phyloP scores from a whole-genome alignment of 106 monocot genomes.

The Platanthera guangdongensis region DNA sequence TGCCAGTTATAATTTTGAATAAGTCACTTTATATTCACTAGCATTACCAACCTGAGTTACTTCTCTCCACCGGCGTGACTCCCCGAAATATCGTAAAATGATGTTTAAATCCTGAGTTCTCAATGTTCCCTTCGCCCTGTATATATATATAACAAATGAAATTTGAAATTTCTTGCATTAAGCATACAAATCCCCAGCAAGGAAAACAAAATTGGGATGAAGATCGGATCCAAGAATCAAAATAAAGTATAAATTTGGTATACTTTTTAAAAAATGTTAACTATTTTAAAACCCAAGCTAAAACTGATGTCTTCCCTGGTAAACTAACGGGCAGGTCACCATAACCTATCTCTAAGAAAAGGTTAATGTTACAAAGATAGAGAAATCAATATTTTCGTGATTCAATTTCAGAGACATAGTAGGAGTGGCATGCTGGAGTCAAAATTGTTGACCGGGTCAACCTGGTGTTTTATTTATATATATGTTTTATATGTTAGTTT shows the following conservation, averaged over 20 bases:
- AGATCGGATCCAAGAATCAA: background rate
- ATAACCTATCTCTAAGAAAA: no score
- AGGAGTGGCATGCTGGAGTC: no score
- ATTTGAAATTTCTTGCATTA: background rate
- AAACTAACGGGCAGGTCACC: no score
- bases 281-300: no score
- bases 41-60: background rate
- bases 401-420: no score
- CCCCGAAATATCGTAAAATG: constrained; percentile 1
- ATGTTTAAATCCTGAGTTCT: constrained; percentile 1
- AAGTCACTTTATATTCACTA: background rate
- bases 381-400: no score
- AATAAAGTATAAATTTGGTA: background rate
- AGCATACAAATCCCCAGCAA: background rate
- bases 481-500: no score
- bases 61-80: background rate
- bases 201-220: background rate
- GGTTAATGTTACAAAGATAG: no score
- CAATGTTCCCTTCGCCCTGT: background rate
- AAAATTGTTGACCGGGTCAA: no score
- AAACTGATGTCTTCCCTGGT: no score
- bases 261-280: no score
- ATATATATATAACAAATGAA: background rate
- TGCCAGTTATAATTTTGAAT: background rate
- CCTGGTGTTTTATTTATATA: no score